Percentiles rank a stretch among this genome's conserved stretches.
Conservation (phyloP, 1,284 basidiomycete genomes). For the Agroathelia rolfsii region DNA sequence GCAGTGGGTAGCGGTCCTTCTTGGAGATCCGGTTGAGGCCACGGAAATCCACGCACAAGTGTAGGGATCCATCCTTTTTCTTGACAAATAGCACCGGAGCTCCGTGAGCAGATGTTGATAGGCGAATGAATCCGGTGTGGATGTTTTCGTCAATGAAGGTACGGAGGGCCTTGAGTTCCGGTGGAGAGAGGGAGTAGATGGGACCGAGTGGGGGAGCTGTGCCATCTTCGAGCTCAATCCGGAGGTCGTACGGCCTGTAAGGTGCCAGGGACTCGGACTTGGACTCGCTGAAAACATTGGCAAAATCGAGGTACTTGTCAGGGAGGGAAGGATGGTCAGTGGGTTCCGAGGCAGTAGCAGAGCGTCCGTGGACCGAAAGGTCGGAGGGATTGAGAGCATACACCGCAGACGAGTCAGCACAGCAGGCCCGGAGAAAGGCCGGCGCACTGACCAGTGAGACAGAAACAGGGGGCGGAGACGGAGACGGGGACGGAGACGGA, state of each 20-base stretch:
- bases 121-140: conserved; percentile 9
- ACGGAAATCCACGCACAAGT: conserved; percentile 25
- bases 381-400: too few species aligned
- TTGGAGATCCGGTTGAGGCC: conserved; percentile 18
- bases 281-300: conserved; percentile 8
- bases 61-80: conserved; percentile 24
- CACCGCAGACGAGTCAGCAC: too few species aligned
- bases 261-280: conserved; percentile 18
- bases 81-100: conserved; percentile 15
- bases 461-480: too few species aligned
- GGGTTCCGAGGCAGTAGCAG: neutral
- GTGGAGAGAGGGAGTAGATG: conserved; percentile 16
- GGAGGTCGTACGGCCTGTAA: conserved; percentile 14
- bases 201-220: conserved; percentile 13
- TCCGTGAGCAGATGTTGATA: conserved; percentile 10
- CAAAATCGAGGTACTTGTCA: conserved; percentile 10
- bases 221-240: conserved; percentile 16
- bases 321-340: conserved; percentile 4
- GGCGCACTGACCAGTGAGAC: too few species aligned
- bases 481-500: too few species aligned
- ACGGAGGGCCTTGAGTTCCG: conserved; percentile 12
- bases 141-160: conserved; percentile 17
- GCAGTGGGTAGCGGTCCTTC: conserved; percentile 18
- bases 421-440: too few species aligned
- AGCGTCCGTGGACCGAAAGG: neutral